A percentile compares a stretch with the other conserved stretches of the same genome.
phyloP scores from a whole-genome alignment of 768 basidiomycete genomes.

The Calvatia gigantea region DNA sequence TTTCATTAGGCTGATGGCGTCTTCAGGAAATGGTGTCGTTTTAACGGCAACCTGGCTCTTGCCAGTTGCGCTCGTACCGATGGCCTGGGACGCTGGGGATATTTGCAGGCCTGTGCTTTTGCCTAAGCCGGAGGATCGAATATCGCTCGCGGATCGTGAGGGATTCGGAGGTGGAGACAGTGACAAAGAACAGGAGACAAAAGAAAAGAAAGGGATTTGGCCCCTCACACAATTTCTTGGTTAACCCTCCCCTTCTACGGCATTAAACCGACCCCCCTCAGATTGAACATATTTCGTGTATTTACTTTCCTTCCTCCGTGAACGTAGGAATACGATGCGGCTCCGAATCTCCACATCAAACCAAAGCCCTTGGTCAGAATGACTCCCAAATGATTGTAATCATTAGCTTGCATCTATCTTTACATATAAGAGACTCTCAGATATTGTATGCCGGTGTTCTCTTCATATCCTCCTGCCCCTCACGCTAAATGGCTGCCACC shows the following conservation, averaged over 20 bases:
- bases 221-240: background rate
- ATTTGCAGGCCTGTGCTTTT: conserved; percentile 31
- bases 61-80: conserved; percentile 71
- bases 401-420: background rate
- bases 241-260: too few relatives aligned
- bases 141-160: conserved; percentile 9
- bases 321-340: background rate
- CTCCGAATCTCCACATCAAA: background rate
- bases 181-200: conserved; percentile 13
- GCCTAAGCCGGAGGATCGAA: conserved; percentile 20
- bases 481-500: background rate
- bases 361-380: background rate
- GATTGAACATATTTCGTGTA: too few relatives aligned
- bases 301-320: background rate
- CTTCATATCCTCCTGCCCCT: background rate
- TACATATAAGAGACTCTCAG: background rate
- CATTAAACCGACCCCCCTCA: too few relatives aligned
- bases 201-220: conserved; percentile 10
- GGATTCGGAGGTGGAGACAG: conserved; percentile 8
- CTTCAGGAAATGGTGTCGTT: conserved; percentile 70
- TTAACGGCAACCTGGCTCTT: conserved; percentile 81
- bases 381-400: background rate
- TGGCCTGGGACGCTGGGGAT: conserved; percentile 62
- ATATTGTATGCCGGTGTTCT: too few relatives aligned
- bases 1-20: conserved; percentile 10